Conservation (phyloP, 169 alveolate genomes). For the Eimeria brunetti region DNA sequence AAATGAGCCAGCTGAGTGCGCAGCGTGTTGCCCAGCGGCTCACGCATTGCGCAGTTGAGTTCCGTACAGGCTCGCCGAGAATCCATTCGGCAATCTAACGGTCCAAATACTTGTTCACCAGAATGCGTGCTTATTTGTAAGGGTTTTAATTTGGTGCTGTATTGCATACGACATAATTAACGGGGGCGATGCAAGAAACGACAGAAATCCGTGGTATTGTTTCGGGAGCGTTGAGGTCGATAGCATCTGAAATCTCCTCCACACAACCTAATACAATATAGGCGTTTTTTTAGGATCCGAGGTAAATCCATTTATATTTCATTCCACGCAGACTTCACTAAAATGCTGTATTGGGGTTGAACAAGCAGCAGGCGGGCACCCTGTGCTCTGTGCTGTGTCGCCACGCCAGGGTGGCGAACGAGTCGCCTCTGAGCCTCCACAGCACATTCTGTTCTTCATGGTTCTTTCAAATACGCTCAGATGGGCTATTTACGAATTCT, state of each 20-base stretch:
- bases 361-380: not conserved
- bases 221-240: not conserved
- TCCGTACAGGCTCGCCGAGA: not conserved
- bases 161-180: not conserved
- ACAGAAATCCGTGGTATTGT: not conserved
- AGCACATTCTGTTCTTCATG: not conserved
- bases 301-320: not conserved
- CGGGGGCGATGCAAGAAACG: too few species aligned
- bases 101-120: not conserved
- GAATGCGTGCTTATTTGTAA: not conserved
- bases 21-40: not conserved
- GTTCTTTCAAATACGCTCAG: not conserved
- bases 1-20: not conserved
- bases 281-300: too few species aligned
- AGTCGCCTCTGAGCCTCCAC: not conserved
- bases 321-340: not conserved
- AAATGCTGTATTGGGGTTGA: not conserved
- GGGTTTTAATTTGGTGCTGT: not conserved
- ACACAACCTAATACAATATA: not conserved
- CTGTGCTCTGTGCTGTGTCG: not conserved
- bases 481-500: not conserved
- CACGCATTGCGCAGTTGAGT: not conserved
- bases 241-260: not conserved
- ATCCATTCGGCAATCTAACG: not conserved
- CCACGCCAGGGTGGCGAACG: not conserved